Percentiles rank a stretch among this genome's conserved stretches.
phyloP scores from a whole-genome alignment of 2,329 filamentous ascomycete species.

The Apiospora kogelbergensis region DNA sequence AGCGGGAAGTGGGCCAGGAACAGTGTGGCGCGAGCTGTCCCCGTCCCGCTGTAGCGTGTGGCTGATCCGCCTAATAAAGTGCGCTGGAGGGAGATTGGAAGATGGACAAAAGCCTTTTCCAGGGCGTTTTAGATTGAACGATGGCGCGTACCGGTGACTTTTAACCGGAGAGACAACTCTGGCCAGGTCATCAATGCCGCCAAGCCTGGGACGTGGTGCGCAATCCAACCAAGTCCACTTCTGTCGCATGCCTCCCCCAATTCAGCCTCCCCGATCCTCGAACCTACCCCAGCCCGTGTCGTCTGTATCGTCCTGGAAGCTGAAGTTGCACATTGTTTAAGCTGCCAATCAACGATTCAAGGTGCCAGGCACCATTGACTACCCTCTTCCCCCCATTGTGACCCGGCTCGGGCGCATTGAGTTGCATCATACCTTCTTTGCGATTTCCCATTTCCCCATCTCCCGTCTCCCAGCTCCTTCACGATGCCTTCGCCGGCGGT shows the following conservation, averaged over 20 bases:
- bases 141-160: not conserved
- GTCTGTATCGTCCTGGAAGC: not conserved
- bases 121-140: not conserved
- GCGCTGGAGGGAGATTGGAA: not conserved
- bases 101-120: not conserved
- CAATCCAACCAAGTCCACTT: slow-evolving; percentile 1
- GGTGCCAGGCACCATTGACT: slow-evolving; percentile 4
- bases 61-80: not conserved
- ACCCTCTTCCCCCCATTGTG: not conserved
- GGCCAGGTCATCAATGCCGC: slow-evolving; percentile 2
- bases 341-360: not conserved
- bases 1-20: slow-evolving; percentile 3
- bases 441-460: not conserved
- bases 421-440: not conserved
- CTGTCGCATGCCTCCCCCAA: not conserved
- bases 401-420: slow-evolving; percentile 4
- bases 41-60: not conserved
- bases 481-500: slow-evolving; percentile 34
- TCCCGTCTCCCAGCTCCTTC: slow-evolving; percentile 8
- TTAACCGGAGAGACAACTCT: not conserved
- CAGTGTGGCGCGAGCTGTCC: not conserved
- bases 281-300: not conserved
- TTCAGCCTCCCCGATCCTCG: not conserved
- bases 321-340: not conserved
- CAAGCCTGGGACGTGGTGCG: not conserved